Percentiles rank a stretch among this genome's conserved stretches.
Conservation (phyloP, 495 filamentous ascomycete genomes). For the Xylaria cubensis region DNA sequence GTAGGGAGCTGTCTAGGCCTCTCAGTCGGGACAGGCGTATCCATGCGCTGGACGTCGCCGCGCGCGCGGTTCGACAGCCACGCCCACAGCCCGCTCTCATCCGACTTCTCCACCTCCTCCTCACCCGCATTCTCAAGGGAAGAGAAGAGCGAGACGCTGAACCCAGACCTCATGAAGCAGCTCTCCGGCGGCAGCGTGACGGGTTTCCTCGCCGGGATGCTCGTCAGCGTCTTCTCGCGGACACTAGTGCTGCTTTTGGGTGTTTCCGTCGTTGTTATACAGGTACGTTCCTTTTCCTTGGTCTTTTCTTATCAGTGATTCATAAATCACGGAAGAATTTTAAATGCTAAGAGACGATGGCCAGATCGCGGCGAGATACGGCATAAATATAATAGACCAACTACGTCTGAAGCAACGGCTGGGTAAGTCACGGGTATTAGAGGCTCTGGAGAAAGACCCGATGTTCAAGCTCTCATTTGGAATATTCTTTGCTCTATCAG, state of each 20-base stretch:
- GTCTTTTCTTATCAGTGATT: not conserved
- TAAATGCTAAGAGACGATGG: not conserved
- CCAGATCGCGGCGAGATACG: constrained; percentile 74
- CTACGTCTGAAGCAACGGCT: constrained; percentile 46
- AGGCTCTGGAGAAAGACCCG: constrained; percentile 67
- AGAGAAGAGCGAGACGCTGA: constrained; percentile 45
- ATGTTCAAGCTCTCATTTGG: constrained; percentile 84
- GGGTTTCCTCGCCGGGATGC: constrained; percentile 71
- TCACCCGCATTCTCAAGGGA: constrained; percentile 27
- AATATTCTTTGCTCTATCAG: constrained; percentile 76
- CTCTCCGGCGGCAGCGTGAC: constrained; percentile 72
- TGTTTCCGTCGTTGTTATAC: constrained; percentile 69
- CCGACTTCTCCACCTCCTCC: not conserved
- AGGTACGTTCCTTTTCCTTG: constrained; percentile 59
- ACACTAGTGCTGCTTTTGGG: constrained; percentile 76
- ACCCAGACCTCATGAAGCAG: constrained; percentile 66
- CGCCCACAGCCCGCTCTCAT: not conserved
- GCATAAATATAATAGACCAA: constrained; percentile 66
- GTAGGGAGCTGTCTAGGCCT: constrained; percentile 34
- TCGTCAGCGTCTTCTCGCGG: constrained; percentile 76
- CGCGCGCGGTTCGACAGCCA: constrained; percentile 21
- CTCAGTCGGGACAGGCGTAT: constrained; percentile 36
- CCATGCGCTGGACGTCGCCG: constrained; percentile 31
- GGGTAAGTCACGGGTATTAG: constrained; percentile 61
- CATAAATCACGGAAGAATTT: not conserved